Evolutionary conservation across 805 yeast genomes (phyloP), one percentile per base, ranked within the genome.

Genomic region (Wickerhamomyces strasburgensis): DNA sequence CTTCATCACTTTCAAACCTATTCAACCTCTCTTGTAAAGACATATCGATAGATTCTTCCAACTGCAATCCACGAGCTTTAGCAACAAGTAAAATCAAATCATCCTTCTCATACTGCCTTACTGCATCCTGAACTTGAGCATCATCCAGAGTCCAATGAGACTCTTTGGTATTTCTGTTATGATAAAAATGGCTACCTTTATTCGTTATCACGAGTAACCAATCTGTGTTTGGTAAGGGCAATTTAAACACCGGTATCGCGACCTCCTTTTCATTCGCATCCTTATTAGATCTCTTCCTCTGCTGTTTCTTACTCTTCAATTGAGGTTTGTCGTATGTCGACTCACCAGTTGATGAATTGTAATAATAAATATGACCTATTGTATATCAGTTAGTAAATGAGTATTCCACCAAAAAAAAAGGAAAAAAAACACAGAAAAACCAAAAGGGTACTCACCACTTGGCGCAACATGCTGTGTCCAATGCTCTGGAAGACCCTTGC

Each of bases 191-290:
- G 3, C 60, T 38, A 0, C 78, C 79, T 7, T 58, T 51, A 16
- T 56, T 53, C 13, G 68, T 57, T 16, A 73, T 55, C 1, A 72
- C 60, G n/a, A 73, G 39, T 3, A 39, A 26, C 78, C 78, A 74
- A 4, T 54, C 19, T 9, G 48, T 24, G 1, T 24, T 31, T 3
- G 42, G 43, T 5, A 48, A 25, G 6, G 21, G 30, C 8, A 41
- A 19, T 23, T 35, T 30, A 27, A 39, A 42, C 23, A 11, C 13
- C 3, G 39, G 39, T 5, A 28, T 10, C 6, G 9, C n/a, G n/a
- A n/a, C n/a, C n/a, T n/a, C n/a, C n/a, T n/a, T n/a, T n/a, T n/a
- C n/a, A n/a, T n/a, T n/a, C n/a, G n/a, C n/a, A n/a, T n/a, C n/a
- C n/a, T n/a, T n/a, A n/a, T n/a, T n/a, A n/a, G n/a, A n/a, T n/a